Evolutionary conservation across 257 asterid species (phyloP).

Genomic region (Plectranthus barbatus): DNA sequence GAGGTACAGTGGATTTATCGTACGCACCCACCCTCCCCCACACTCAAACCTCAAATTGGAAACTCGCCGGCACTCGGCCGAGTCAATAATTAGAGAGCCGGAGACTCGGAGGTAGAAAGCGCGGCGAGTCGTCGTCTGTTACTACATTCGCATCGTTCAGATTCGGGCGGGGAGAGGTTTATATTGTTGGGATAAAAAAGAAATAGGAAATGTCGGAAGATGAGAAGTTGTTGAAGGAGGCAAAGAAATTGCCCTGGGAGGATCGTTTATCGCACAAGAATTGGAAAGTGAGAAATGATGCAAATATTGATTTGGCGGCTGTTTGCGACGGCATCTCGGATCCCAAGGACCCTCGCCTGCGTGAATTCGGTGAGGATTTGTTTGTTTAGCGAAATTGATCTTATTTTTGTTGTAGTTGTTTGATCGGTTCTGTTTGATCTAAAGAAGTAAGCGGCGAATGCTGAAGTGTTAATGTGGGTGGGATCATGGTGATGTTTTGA

Average conservation of each 20-base stretch:
- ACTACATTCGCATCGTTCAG: conserved; percentile 1
- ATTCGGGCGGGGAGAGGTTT: conserved; percentile 7
- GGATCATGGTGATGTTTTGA: conserved; percentile 16
- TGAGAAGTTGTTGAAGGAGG: conserved; percentile 99
- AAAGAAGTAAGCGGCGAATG: conserved; percentile 20
- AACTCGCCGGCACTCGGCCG: conserved; percentile 42
- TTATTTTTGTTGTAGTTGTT: conserved; percentile 27
- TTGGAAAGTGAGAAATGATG: conserved; percentile 99
- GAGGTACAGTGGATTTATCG: conserved; percentile 19
- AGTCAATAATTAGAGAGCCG: conserved; percentile 6
- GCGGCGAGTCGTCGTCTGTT: not conserved
- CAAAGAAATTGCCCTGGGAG: conserved; percentile 97
- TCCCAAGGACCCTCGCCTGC: conserved; percentile 93
- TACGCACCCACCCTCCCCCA: conserved; percentile 10
- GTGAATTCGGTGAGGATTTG: conserved; percentile 78
- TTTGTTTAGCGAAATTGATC: conserved; percentile 36
- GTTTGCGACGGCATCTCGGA: conserved; percentile 82
- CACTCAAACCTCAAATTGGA: conserved; percentile 29
- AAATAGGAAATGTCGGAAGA: conserved; percentile 88
- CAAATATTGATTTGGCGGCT: conserved; percentile 87
- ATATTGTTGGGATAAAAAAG: not conserved
- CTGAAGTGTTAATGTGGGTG: conserved; percentile 5
- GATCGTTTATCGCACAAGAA: conserved; percentile 92
- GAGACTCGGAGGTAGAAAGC: not conserved
- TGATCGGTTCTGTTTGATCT: conserved; percentile 29